Conservation (phyloP, 2,329 filamentous ascomycete species). For the Xylariaceae sp. region DNA sequence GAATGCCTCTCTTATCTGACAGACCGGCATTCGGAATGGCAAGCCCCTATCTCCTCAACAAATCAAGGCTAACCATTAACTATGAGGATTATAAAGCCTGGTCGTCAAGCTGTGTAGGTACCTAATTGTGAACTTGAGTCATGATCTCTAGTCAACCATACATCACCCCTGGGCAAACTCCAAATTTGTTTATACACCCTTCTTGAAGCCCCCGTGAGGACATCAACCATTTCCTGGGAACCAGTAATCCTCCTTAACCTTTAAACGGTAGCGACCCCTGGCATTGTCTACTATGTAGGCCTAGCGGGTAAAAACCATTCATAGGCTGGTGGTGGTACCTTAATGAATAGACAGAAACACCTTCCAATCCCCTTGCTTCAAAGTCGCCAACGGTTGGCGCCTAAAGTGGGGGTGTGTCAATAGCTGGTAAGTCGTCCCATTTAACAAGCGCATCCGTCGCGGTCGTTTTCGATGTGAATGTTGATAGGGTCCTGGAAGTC, state of each 20-base stretch:
- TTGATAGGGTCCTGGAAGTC: conserved; percentile 98
- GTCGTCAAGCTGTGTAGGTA: neutral
- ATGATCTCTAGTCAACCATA: neutral
- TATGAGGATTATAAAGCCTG: neutral
- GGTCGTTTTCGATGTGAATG: conserved; percentile 91
- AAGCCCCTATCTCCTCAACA: neutral
- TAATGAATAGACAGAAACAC: too few relatives aligned
- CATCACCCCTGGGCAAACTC: neutral
- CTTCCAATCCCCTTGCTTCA: too few relatives aligned
- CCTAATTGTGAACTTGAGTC: neutral
- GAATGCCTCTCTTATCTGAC: too few relatives aligned
- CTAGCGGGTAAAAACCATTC: too few relatives aligned
- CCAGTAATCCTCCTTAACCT: too few relatives aligned
- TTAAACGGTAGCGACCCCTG: too few relatives aligned
- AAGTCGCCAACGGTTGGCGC: too few relatives aligned
- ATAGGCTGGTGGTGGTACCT: too few relatives aligned
- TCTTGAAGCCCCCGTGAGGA: neutral
- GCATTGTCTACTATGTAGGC: too few relatives aligned
- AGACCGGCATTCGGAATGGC: too few relatives aligned
- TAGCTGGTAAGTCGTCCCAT: conserved; percentile 1
- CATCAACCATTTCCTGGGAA: too few relatives aligned
- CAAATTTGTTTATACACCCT: neutral
- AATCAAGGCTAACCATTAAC: neutral
- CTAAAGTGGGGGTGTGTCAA: too few relatives aligned
- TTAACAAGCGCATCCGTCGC: conserved; percentile 90